A percentile compares a stretch with the other conserved stretches of the same genome.
These are phyloP conservation scores for Ilyonectria mors-panacis DNA, from an alignment of 2,329 filamentous ascomycete species.

Conservation along the genomic window DNA sequence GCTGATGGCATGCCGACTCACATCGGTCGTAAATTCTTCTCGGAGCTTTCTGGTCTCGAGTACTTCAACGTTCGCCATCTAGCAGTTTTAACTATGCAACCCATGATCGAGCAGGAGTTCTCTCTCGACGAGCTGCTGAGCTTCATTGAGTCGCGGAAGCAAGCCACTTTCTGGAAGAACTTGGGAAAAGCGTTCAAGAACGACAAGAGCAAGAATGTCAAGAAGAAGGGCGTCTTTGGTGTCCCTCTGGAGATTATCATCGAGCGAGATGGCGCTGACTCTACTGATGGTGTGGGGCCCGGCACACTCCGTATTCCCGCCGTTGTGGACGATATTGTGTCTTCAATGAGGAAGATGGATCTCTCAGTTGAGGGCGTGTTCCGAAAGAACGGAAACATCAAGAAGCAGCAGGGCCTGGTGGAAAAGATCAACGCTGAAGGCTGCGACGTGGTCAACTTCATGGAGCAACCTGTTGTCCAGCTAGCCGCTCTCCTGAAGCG, in stretches of 20 bases:
- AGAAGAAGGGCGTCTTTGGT: constrained; percentile 96
- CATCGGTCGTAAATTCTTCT: constrained; percentile 87
- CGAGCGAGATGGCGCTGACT: constrained; percentile 94
- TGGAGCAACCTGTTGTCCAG: constrained; percentile 91
- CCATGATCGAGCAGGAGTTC: constrained; percentile 90
- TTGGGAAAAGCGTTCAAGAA: constrained; percentile 97
- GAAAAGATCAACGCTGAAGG: constrained; percentile 90
- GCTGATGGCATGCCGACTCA: constrained; percentile 69
- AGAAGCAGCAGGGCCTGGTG: constrained; percentile 87
- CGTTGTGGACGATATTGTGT: constrained; percentile 94
- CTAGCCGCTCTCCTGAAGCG: constrained; percentile 95
- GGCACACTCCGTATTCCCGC: constrained; percentile 91
- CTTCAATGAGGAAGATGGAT: constrained; percentile 98
- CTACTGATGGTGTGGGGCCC: constrained; percentile 96
- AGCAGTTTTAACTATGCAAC: constrained; percentile 94
- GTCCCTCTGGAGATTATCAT: constrained; percentile 90
- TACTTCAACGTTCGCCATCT: constrained; percentile 98
- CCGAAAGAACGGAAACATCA: constrained; percentile 99
- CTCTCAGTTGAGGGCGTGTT: constrained; percentile 99
- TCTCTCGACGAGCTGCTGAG: constrained; percentile 93
- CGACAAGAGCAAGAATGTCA: constrained; percentile 81
- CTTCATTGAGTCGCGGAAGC: constrained; percentile 92
- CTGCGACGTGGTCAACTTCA: constrained; percentile 87
- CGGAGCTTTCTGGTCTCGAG: constrained; percentile 93
- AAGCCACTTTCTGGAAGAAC: constrained; percentile 96